Percentiles rank a stretch among this genome's conserved stretches.
phyloP scores from a whole-genome alignment of 2,329 filamentous ascomycete genomes.

The Cadophora gregata region DNA sequence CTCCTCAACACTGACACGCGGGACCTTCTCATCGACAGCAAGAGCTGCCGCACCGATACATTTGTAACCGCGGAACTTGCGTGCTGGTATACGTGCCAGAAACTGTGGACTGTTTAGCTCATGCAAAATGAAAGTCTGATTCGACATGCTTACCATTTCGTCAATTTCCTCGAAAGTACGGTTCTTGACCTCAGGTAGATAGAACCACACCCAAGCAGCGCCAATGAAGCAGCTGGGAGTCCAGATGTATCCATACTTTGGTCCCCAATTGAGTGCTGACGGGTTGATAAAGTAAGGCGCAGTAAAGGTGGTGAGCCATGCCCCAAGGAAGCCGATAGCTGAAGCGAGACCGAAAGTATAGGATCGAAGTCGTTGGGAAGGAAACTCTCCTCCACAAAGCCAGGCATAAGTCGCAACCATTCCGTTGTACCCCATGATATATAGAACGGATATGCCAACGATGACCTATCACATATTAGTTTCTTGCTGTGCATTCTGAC shows the following conservation, averaged over 20 bases:
- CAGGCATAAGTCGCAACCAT: slow-evolving; percentile 57
- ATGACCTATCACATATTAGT: slow-evolving; percentile 46
- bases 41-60: slow-evolving; percentile 29
- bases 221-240: slow-evolving; percentile 50
- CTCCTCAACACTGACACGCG: slow-evolving; percentile 25
- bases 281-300: slow-evolving; percentile 67
- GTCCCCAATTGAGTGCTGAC: slow-evolving; percentile 59
- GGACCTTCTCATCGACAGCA: slow-evolving; percentile 27
- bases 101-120: slow-evolving; percentile 31
- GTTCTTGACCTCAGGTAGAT: slow-evolving; percentile 78
- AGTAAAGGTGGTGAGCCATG: slow-evolving; percentile 59
- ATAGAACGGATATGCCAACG: slow-evolving; percentile 52
- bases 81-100: slow-evolving; percentile 49
- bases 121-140: no score
- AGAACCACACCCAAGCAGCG: slow-evolving; percentile 58
- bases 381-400: slow-evolving; percentile 62
- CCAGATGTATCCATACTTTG: slow-evolving; percentile 64
- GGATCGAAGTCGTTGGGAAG: slow-evolving; percentile 60
- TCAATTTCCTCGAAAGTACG: slow-evolving; percentile 86
- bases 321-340: slow-evolving; percentile 59
- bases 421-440: slow-evolving; percentile 38
- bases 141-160: slow-evolving; percentile 52
- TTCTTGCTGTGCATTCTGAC: not conserved
- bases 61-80: slow-evolving; percentile 50
- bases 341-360: slow-evolving; percentile 63